Conservation (phyloP, 805 yeast genomes). For the Metschnikowia vanudenii region DNA sequence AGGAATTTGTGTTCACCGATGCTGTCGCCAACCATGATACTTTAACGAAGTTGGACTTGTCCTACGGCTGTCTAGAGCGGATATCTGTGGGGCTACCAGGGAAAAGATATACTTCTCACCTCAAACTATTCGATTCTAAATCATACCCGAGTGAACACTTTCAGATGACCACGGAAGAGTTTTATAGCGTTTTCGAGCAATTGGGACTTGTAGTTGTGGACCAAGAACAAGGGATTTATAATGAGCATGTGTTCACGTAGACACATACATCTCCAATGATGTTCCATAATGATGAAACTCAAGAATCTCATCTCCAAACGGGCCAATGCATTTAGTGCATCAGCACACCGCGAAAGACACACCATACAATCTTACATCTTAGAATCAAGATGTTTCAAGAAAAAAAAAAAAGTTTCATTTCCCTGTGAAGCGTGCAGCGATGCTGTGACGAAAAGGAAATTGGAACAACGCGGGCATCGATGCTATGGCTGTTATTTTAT, state of each 20-base stretch:
- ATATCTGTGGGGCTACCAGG: slow-evolving; percentile 7
- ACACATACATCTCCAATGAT: too few species aligned
- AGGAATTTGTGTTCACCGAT: slow-evolving; percentile 16
- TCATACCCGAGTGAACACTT: slow-evolving; percentile 17
- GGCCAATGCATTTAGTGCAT: too few species aligned
- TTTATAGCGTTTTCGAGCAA: slow-evolving; percentile 25
- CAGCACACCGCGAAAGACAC: too few species aligned
- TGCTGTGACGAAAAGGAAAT: too few species aligned
- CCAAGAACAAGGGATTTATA: slow-evolving; percentile 28
- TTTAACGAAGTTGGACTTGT: slow-evolving; percentile 18
- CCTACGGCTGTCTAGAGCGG: slow-evolving; percentile 10
- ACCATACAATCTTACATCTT: too few species aligned
- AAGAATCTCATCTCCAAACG: too few species aligned
- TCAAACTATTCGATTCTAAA: slow-evolving; percentile 22
- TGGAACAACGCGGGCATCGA: too few species aligned
- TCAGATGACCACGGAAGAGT: slow-evolving; percentile 19
- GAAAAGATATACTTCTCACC: slow-evolving; percentile 6
- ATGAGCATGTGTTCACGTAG: slow-evolving; percentile 23
- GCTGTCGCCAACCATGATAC: slow-evolving; percentile 12
- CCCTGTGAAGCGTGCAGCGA: too few species aligned
- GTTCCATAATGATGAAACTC: too few species aligned
- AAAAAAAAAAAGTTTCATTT: too few species aligned
- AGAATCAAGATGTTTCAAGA: too few species aligned
- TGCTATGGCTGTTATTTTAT: too few species aligned
- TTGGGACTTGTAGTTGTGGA: slow-evolving; percentile 21